Percentiles rank a stretch among this genome's conserved stretches.
Conservation (phyloP, 352 stramenopile species). For the Blastocystis sp. region DNA sequence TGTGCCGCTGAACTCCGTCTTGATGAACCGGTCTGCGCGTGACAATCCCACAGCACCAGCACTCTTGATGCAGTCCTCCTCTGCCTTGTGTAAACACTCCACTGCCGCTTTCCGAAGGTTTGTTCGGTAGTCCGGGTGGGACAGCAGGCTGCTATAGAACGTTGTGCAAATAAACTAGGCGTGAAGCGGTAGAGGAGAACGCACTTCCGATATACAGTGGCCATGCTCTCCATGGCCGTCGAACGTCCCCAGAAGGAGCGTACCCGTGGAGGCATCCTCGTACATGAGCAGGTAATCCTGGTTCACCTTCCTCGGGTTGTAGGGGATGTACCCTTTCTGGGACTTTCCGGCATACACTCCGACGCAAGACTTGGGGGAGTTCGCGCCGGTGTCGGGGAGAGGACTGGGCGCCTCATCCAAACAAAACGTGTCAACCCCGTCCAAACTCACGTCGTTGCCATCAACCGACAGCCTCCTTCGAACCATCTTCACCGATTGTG, state of each 20-base stretch:
- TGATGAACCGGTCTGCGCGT: constrained; percentile 63
- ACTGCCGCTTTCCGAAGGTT: constrained; percentile 39
- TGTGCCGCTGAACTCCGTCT: constrained; percentile 76
- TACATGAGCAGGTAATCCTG: constrained; percentile 66
- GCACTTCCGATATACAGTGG: constrained; percentile 51
- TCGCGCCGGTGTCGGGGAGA: background rate
- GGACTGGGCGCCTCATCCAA: background rate
- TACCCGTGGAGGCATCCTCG: constrained; percentile 60
- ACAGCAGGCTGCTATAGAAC: constrained; percentile 13
- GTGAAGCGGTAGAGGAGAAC: background rate
- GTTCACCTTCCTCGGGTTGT: constrained; percentile 70
- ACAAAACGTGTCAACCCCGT: constrained; percentile 49
- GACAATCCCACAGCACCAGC: background rate
- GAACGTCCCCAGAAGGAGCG: constrained; percentile 66
- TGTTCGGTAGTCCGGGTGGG: background rate
- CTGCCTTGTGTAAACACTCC: background rate
- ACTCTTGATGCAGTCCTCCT: constrained; percentile 44
- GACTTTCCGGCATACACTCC: constrained; percentile 68
- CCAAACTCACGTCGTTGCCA: constrained; percentile 29
- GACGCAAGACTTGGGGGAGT: background rate
- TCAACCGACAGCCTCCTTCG: constrained; percentile 57
- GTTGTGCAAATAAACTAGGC: constrained; percentile 32
- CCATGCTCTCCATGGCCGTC: constrained; percentile 70
- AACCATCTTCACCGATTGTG: background rate
- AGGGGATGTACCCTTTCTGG: constrained; percentile 68